Evolutionary conservation across 1,284 basidiomycete genomes (phyloP).

Genomic region (Schizophyllum commune): DNA sequence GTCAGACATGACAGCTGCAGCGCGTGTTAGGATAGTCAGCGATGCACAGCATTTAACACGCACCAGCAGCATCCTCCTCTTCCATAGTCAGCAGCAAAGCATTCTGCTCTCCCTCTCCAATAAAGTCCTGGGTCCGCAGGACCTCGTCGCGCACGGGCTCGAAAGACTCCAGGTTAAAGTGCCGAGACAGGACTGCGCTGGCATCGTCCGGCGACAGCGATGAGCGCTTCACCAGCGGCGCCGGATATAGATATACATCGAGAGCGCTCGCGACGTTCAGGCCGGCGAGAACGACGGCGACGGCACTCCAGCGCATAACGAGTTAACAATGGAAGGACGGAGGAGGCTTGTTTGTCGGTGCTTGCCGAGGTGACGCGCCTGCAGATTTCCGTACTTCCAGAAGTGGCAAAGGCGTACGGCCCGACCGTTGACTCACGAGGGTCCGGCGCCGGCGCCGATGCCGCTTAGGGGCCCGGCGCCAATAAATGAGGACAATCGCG

Average conservation of each 20-base stretch:
- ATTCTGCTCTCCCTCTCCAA: slow-evolving; percentile 46
- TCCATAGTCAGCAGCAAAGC: slow-evolving; percentile 51
- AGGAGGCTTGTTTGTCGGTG: background rate
- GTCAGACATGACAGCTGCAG: slow-evolving; percentile 36
- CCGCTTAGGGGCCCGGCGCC: background rate
- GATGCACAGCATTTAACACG: slow-evolving; percentile 13
- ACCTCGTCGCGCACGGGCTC: slow-evolving; percentile 38
- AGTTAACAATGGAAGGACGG: background rate
- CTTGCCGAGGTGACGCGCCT: background rate
- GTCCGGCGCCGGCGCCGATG: background rate
- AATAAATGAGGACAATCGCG: background rate
- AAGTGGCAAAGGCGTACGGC: no score
- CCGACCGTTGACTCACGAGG: background rate
- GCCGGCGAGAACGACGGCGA: background rate
- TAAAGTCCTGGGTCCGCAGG: slow-evolving; percentile 40
- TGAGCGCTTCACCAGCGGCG: slow-evolving; percentile 25
- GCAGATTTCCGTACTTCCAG: no score
- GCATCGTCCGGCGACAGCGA: slow-evolving; percentile 44
- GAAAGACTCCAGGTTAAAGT: slow-evolving; percentile 62
- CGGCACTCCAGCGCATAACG: background rate
- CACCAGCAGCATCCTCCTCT: slow-evolving; percentile 51
- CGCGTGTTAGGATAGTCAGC: slow-evolving; percentile 7
- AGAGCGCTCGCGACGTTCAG: slow-evolving; percentile 2
- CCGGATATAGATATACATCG: slow-evolving; percentile 15
- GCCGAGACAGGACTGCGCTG: slow-evolving; percentile 52